Evolutionary conservation across 495 filamentous ascomycete species (phyloP).

Genomic region (Cudoniella acicularis): DNA sequence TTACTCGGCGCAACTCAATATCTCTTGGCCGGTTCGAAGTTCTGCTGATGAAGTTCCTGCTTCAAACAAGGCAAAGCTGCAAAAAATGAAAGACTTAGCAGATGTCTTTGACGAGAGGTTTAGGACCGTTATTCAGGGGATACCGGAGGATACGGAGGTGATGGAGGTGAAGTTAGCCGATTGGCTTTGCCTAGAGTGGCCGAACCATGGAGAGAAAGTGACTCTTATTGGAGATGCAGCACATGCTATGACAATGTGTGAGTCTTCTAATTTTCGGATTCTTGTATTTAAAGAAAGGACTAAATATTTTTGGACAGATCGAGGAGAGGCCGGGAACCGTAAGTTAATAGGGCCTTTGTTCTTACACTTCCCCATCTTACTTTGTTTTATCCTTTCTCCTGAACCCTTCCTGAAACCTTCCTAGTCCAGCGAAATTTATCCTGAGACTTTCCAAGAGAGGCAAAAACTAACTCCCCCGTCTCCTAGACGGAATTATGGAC

Average conservation of each 20-base stretch:
- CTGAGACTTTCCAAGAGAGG: no score
- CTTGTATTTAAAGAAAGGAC: background rate
- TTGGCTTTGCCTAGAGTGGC: constrained; percentile 43
- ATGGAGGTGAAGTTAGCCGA: constrained; percentile 52
- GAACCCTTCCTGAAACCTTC: no score
- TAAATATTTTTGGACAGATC: constrained; percentile 20
- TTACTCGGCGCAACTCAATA: constrained; percentile 13
- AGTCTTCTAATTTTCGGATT: constrained; percentile 17
- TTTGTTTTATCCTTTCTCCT: no score
- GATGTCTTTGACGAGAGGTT: constrained; percentile 55
- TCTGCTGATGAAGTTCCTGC: constrained; percentile 32
- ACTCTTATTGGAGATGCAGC: constrained; percentile 53
- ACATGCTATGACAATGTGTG: constrained; percentile 57
- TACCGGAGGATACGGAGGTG: constrained; percentile 45
- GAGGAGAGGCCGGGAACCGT: constrained; percentile 60
- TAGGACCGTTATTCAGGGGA: constrained; percentile 36
- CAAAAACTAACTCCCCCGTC: no score
- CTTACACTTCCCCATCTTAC: no score
- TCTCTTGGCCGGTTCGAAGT: constrained; percentile 5
- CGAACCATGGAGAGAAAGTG: constrained; percentile 36
- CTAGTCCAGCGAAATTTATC: no score
- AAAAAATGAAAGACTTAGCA: constrained; percentile 50
- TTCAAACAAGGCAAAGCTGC: constrained; percentile 37
- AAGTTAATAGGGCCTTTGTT: no score
- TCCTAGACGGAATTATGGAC: constrained; percentile 55